Conservation (phyloP, 345 rosid genomes). For the Microthlaspi erraticum region DNA sequence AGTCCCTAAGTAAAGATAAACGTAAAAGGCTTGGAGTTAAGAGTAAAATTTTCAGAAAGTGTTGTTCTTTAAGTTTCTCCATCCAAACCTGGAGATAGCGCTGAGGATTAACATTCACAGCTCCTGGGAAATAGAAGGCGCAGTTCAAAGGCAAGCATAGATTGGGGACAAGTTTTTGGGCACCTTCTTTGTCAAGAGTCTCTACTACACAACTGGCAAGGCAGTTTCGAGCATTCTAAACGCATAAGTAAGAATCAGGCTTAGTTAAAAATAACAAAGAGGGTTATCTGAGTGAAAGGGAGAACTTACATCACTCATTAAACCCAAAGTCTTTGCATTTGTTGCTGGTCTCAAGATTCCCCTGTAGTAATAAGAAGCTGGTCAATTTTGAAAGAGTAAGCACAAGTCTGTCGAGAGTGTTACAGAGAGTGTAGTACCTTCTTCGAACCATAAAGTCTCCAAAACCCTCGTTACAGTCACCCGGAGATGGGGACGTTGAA, state of each 20-base stretch:
- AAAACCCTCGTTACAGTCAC: slow-evolving; percentile 39
- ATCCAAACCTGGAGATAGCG: slow-evolving; percentile 69
- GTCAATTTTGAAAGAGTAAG: neutral
- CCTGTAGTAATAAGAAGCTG: slow-evolving; percentile 47
- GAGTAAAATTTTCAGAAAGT: neutral
- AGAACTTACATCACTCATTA: slow-evolving; percentile 64
- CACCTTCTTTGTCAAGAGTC: slow-evolving; percentile 58
- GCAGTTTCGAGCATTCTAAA: slow-evolving; percentile 84
- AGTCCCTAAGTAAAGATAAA: slow-evolving; percentile 60
- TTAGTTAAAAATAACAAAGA: slow-evolving; percentile 4
- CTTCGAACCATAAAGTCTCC: slow-evolving; percentile 62
- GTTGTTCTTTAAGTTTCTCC: slow-evolving; percentile 13
- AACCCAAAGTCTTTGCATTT: slow-evolving; percentile 61
- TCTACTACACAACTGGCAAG: slow-evolving; percentile 75
- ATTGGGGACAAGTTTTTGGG: slow-evolving; percentile 67
- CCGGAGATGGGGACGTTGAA: slow-evolving; percentile 31
- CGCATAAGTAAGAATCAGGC: slow-evolving; percentile 36
- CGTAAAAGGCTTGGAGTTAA: neutral
- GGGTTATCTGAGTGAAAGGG: slow-evolving; percentile 15
- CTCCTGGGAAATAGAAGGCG: slow-evolving; percentile 86
- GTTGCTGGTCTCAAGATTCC: slow-evolving; percentile 93
- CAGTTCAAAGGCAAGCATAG: slow-evolving; percentile 60
- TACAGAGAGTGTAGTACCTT: slow-evolving; percentile 53
- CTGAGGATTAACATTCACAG: slow-evolving; percentile 75
- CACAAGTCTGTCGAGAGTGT: neutral